phyloP scores from a whole-genome alignment of 805 yeast genomes.

The Maudiozyma bulderi region DNA sequence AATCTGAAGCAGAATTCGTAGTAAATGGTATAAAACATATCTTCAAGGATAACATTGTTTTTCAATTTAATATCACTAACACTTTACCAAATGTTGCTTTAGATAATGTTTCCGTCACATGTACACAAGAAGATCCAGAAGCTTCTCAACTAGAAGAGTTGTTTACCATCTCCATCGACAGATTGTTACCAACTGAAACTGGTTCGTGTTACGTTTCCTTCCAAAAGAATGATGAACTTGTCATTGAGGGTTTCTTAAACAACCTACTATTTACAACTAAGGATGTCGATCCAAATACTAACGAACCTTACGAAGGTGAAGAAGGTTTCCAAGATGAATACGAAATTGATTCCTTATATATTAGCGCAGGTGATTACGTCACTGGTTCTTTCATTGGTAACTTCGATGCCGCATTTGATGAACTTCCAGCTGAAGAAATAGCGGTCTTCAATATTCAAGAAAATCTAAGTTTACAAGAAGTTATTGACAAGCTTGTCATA shows the following conservation, averaged over 20 bases:
- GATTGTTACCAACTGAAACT: slow-evolving; percentile 57
- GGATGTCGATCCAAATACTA: slow-evolving; percentile 69
- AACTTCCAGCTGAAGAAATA: slow-evolving; percentile 49
- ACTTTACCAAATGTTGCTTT: slow-evolving; percentile 71
- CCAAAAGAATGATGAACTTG: slow-evolving; percentile 40
- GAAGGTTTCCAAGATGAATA: slow-evolving; percentile 93
- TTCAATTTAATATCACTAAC: slow-evolving; percentile 78
- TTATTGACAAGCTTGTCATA: slow-evolving; percentile 43
- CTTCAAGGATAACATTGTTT: slow-evolving; percentile 59
- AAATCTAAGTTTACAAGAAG: slow-evolving; percentile 40
- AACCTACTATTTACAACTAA: slow-evolving; percentile 64
- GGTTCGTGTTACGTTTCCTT: slow-evolving; percentile 76
- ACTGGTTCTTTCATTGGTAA: slow-evolving; percentile 68
- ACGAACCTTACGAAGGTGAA: slow-evolving; percentile 53
- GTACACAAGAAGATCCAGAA: slow-evolving; percentile 50
- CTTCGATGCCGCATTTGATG: slow-evolving; percentile 67
- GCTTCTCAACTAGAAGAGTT: slow-evolving; percentile 46
- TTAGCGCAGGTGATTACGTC: slow-evolving; percentile 71
- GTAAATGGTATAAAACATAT: slow-evolving; percentile 78
- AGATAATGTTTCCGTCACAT: slow-evolving; percentile 64
- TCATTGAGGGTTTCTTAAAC: slow-evolving; percentile 48
- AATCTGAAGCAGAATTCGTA: slow-evolving; percentile 86
- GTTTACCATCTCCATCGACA: slow-evolving; percentile 63
- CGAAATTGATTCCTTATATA: slow-evolving; percentile 69
- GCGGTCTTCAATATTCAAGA: slow-evolving; percentile 59